Conservation (phyloP, 768 basidiomycete species). For the Leccinum rimulosum region DNA sequence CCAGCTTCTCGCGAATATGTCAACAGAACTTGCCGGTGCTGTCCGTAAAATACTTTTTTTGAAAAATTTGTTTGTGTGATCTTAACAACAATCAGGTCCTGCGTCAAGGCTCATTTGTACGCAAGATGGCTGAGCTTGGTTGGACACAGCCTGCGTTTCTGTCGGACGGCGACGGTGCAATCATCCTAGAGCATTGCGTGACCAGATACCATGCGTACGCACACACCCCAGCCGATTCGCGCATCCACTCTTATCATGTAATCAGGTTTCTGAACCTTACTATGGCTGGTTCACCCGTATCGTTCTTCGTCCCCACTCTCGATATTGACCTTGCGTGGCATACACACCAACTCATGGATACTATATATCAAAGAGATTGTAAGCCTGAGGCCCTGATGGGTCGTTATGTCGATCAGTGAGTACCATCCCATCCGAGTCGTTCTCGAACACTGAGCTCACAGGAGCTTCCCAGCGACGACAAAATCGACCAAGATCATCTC, state of each 20-base stretch:
- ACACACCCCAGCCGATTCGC: neutral
- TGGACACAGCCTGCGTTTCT: no score
- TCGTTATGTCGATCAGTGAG: slow-evolving; percentile 55
- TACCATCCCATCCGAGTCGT: neutral
- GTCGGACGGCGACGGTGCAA: no score
- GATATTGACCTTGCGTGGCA: slow-evolving; percentile 77
- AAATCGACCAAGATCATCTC: slow-evolving; percentile 45
- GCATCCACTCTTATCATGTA: neutral
- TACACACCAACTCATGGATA: slow-evolving; percentile 56
- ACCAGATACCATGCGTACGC: no score
- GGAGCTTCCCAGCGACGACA: slow-evolving; percentile 45
- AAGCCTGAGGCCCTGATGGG: slow-evolving; percentile 29
- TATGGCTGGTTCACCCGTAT: slow-evolving; percentile 41
- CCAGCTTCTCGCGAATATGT: no score
- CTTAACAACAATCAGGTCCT: no score
- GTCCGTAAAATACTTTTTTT: no score
- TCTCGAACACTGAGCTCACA: neutral
- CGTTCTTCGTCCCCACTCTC: slow-evolving; percentile 56
- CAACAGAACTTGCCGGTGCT: no score
- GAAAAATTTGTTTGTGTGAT: neutral
- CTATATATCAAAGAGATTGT: slow-evolving; percentile 43
- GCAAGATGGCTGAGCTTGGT: no score
- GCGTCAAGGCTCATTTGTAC: no score
- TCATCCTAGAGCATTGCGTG: no score
- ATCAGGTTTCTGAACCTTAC: slow-evolving; percentile 46